Conservation (phyloP, 2,329 filamentous ascomycete species). For the Ophiostoma himal-ulmi region DNA sequence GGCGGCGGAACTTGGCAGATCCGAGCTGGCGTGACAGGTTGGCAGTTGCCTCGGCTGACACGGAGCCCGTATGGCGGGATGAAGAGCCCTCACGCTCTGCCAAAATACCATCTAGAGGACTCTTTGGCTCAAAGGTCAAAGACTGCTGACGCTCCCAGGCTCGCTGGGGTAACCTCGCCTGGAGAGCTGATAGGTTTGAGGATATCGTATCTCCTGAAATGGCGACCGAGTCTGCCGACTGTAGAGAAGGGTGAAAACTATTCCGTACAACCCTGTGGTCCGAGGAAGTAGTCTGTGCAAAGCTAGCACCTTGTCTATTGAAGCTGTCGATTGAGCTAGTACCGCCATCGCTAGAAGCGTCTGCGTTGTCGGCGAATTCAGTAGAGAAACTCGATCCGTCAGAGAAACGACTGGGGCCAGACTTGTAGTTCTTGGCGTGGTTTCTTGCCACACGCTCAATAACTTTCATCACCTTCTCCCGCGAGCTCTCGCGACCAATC, state of each 20-base stretch:
- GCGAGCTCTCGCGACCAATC: constrained; percentile 72
- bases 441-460: constrained; percentile 70
- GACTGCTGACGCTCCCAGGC: constrained; percentile 51
- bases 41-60: constrained; percentile 40
- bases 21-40: constrained; percentile 51
- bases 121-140: constrained; percentile 45
- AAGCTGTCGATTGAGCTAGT: constrained; percentile 52
- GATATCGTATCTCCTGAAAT: constrained; percentile 40
- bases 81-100: constrained; percentile 39
- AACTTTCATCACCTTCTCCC: constrained; percentile 61
- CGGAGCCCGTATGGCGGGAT: constrained; percentile 36
- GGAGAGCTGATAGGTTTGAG: constrained; percentile 37
- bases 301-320: constrained; percentile 45
- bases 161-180: constrained; percentile 37
- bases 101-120: constrained; percentile 41
- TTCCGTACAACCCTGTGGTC: constrained; percentile 39
- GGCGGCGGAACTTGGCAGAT: constrained; percentile 53
- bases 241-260: constrained; percentile 38
- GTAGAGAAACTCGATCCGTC: constrained; percentile 51
- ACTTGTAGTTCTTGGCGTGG: constrained; percentile 47
- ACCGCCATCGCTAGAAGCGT: constrained; percentile 52
- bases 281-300: constrained; percentile 40
- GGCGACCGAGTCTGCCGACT: constrained; percentile 41
- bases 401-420: constrained; percentile 43
- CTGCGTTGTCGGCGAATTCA: constrained; percentile 44